These are phyloP conservation scores for Taphrina wiesneri DNA, from an alignment of 1,139 yeast species.

Conservation along the genomic window DNA sequence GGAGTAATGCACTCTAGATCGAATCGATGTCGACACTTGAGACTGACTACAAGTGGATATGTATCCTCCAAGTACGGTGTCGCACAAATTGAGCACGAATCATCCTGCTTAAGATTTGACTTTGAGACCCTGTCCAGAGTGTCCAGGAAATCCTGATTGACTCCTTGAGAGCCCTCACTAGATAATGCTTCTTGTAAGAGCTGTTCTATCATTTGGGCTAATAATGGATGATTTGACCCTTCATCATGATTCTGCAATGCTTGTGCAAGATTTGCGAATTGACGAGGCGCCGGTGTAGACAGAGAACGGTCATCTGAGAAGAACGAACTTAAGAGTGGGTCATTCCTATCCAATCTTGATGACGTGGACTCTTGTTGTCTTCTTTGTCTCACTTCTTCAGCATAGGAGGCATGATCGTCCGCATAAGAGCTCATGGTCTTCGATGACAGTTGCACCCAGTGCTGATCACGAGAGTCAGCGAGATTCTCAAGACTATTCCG, in stretches of 20 bases:
- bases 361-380: not conserved
- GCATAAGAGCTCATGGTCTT: constrained; percentile 22
- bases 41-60: constrained; percentile 74
- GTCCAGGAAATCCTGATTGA: constrained; percentile 69
- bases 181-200: constrained; percentile 10
- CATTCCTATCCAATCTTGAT: constrained; percentile 11
- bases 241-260: constrained; percentile 17
- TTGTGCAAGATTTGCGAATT: constrained; percentile 11
- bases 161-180: constrained; percentile 51
- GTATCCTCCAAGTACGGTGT: constrained; percentile 59
- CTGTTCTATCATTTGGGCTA: constrained; percentile 27
- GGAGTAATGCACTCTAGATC: constrained; percentile 90
- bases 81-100: constrained; percentile 83
- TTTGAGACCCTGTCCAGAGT: constrained; percentile 68
- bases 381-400: not conserved
- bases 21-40: constrained; percentile 82
- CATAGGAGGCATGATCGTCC: constrained; percentile 27
- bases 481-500: no score
- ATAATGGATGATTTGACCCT: not conserved
- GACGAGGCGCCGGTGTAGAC: not conserved
- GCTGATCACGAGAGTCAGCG: not conserved
- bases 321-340: constrained; percentile 24
- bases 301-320: not conserved
- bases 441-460: not conserved
- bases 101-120: constrained; percentile 54